phyloP scores from a whole-genome alignment of 139 green algal genomes.

The Chlamydomonas asymmetrica region DNA sequence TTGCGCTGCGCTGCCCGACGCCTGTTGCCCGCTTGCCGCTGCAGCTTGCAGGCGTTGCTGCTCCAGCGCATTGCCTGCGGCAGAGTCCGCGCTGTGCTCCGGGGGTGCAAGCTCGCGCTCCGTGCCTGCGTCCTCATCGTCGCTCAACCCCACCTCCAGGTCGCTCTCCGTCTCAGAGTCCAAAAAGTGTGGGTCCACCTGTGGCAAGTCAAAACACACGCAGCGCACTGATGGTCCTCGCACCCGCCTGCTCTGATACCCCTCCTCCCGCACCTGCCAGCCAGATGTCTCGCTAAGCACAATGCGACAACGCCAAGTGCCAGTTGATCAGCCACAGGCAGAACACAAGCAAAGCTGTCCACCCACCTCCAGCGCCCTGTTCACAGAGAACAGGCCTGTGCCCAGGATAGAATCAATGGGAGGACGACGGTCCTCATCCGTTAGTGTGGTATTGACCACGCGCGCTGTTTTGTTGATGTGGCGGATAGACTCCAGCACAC shows the following conservation, averaged over 20 bases:
- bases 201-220: no score
- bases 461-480: conserved; percentile 74
- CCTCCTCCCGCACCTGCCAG: no score
- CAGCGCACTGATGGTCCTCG: no score
- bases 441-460: conserved; percentile 71
- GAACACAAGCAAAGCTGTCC: not conserved
- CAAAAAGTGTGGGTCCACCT: conserved; percentile 77
- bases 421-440: conserved; percentile 33
- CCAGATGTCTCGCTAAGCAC: no score
- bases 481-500: conserved; percentile 46
- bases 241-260: no score
- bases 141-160: not conserved
- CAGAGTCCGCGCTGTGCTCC: not conserved
- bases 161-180: conserved; percentile 52
- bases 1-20: not conserved
- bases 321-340: not conserved
- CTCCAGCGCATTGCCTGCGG: not conserved
- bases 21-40: not conserved
- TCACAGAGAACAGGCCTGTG: conserved; percentile 75
- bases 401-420: conserved; percentile 57
- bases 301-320: no score
- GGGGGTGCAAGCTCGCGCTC: not conserved
- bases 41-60: not conserved
- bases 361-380: conserved; percentile 58
- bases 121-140: not conserved